Base-by-base conservation (phyloP, 78 protist genomes). In the Mantamonas sphyraenae region DNA sequence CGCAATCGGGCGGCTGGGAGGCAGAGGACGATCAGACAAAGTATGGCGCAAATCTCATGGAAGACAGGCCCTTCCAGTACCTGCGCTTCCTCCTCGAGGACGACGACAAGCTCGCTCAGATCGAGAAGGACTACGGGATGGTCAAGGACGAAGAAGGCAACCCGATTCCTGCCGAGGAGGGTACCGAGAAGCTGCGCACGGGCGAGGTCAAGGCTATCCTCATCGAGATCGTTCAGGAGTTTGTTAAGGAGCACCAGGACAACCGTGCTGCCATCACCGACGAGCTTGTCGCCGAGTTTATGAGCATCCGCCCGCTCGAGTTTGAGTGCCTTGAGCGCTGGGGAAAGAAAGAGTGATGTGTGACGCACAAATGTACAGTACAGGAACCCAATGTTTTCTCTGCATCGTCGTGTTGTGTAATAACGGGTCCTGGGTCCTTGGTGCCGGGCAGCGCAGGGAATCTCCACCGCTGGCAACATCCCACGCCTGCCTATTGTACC, bases 61-160 rank as follows among this genome's bases (percentile, higher is more conserved):
- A 72, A 4, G 98, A 94, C 69, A 81, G 92, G 22, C 50, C 97
- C 1, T 91, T 68, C 78, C 91, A 86, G 71, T 95, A 90, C 79
- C 74, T 95, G 28, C 73, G 69, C 22, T 91, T 85, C 82, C 76
- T 95, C 58, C 55, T 88, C 37, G 91, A 88, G 28, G 97, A 93
- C 63, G 98, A 95, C 62, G 88, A 33, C 2, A 38, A 73, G 68
- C 82, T 94, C 34, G 68, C 62, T 64, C 81, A 60, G 19, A 86
- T 94, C 26, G 40, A 26, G n/a, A n/a, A n/a, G n/a, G n/a, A n/a
- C n/a, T 5, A 31, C 55, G 26, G 62, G 30, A 43, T 5, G 16
- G 77, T 69, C 5, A 35, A 16, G 42, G 31, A 28, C 12, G 17
- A 39, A 17, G 9, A 42, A 33, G 68, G 26, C 53, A 19, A 19